Evolutionary conservation across 23 red algal genomes (phyloP).

Genomic region (Pyropia yezoensis): DNA sequence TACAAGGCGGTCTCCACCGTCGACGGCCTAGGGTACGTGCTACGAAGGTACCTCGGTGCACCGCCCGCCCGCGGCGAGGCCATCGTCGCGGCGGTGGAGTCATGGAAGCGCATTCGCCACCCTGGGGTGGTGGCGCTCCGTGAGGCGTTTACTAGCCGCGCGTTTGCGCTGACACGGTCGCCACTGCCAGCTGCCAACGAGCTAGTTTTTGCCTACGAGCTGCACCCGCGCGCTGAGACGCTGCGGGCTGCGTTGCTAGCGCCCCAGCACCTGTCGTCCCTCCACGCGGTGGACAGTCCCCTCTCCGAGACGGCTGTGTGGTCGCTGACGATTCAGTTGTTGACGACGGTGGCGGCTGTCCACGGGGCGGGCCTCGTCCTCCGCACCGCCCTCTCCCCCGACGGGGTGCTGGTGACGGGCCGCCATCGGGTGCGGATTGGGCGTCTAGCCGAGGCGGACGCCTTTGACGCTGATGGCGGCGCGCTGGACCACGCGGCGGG

Average conservation of each 20-base stretch:
- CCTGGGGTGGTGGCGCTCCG: conserved; percentile 36
- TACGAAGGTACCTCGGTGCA: conserved; percentile 47
- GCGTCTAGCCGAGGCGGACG: conserved; percentile 49
- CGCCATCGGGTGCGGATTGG: conserved; percentile 51
- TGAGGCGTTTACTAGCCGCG: conserved; percentile 53
- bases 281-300: conserved; percentile 18
- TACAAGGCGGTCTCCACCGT: conserved; percentile 65
- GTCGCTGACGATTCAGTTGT: conserved; percentile 58
- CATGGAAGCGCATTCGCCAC: conserved; percentile 49
- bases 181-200: conserved; percentile 22
- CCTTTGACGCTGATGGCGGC: conserved; percentile 48
- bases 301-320: conserved; percentile 59
- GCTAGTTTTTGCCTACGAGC: conserved; percentile 69
- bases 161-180: conserved; percentile 25
- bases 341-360: conserved; percentile 46
- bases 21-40: conserved; percentile 12
- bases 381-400: conserved; percentile 29
- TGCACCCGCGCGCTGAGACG: conserved; percentile 44
- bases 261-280: background rate
- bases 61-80: conserved; percentile 35
- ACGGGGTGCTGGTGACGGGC: conserved; percentile 37
- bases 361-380: conserved; percentile 45
- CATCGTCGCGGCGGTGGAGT: conserved; percentile 55
- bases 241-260: conserved; percentile 33
- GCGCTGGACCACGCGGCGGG: background rate